These are phyloP conservation scores for Sporothrix pallida DNA, from an alignment of 2,329 filamentous ascomycete genomes.

Conservation along the genomic window DNA sequence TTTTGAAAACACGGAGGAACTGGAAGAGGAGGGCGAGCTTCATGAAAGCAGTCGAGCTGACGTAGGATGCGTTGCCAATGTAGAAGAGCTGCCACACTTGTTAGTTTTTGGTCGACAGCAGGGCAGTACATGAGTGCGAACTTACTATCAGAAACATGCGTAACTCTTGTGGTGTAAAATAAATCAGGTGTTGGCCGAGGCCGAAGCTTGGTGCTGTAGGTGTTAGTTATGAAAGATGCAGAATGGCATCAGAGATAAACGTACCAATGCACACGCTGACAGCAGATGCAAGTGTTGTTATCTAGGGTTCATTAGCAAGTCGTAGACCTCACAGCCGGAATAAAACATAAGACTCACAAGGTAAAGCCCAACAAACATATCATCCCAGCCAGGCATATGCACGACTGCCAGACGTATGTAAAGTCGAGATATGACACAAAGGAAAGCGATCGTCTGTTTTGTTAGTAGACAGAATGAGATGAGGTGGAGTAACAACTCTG, in stretches of 20 bases:
- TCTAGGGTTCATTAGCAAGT: not conserved
- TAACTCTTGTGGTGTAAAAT: conserved; percentile 25
- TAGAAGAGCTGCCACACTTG: conserved; percentile 38
- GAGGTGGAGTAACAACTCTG: not conserved
- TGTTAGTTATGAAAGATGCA: not conserved
- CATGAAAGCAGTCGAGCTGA: conserved; percentile 39
- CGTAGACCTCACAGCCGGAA: not conserved
- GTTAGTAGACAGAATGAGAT: not conserved
- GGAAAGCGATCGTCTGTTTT: conserved; percentile 4
- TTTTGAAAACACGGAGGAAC: conserved; percentile 40
- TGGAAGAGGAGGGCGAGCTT: conserved; percentile 41
- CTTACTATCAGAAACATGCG: conserved; percentile 30
- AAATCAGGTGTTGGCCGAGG: conserved; percentile 33
- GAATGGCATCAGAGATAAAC: not conserved
- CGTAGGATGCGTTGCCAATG: conserved; percentile 40
- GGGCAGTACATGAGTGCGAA: not conserved
- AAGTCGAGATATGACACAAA: conserved; percentile 31
- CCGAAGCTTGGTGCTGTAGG: conserved; percentile 29
- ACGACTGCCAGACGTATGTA: conserved; percentile 32
- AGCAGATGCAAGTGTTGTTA: conserved; percentile 13
- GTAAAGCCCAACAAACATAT: conserved; percentile 33
- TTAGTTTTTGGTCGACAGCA: not conserved
- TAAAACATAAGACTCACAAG: conserved; percentile 26
- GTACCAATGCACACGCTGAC: conserved; percentile 28
- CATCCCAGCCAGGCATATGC: conserved; percentile 33